Conservation (phyloP, 139 green algal genomes). For the Micractinium conductrix region DNA sequence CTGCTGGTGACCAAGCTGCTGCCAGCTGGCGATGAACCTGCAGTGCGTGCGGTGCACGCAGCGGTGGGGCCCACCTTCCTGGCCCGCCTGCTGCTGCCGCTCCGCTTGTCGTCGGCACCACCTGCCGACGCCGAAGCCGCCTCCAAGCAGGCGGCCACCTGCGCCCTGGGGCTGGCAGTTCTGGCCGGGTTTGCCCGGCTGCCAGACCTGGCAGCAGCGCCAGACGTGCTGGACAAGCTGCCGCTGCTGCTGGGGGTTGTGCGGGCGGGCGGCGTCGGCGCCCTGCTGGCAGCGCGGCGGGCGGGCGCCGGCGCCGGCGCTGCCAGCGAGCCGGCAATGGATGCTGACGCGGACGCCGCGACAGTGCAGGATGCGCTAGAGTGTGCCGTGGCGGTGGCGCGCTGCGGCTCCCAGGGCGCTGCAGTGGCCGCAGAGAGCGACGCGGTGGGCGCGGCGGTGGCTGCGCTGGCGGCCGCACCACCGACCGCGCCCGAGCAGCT, state of each 20-base stretch:
- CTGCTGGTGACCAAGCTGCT: conserved; percentile 76
- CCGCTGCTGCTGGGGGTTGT: conserved; percentile 62
- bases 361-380: conserved; percentile 66
- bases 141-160: conserved; percentile 35
- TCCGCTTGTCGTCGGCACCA: conserved; percentile 27
- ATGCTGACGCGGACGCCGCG: neutral
- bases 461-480: conserved; percentile 5
- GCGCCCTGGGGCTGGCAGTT: conserved; percentile 56
- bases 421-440: conserved; percentile 24
- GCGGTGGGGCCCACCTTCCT: conserved; percentile 70
- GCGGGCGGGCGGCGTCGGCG: conserved; percentile 40
- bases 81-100: conserved; percentile 69
- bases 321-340: neutral
- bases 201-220: conserved; percentile 48
- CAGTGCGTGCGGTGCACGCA: conserved; percentile 46
- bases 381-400: conserved; percentile 43
- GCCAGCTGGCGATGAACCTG: conserved; percentile 43
- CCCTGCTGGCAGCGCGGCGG: neutral
- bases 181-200: conserved; percentile 55
- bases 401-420: conserved; percentile 10
- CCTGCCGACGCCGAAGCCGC: neutral
- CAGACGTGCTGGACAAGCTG: conserved; percentile 46
- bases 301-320: neutral
- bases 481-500: neutral
- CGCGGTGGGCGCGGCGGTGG: conserved; percentile 25